These are phyloP conservation scores for Ceratocystis albifundus DNA, from an alignment of 2,329 filamentous ascomycete genomes.

Conservation along the genomic window DNA sequence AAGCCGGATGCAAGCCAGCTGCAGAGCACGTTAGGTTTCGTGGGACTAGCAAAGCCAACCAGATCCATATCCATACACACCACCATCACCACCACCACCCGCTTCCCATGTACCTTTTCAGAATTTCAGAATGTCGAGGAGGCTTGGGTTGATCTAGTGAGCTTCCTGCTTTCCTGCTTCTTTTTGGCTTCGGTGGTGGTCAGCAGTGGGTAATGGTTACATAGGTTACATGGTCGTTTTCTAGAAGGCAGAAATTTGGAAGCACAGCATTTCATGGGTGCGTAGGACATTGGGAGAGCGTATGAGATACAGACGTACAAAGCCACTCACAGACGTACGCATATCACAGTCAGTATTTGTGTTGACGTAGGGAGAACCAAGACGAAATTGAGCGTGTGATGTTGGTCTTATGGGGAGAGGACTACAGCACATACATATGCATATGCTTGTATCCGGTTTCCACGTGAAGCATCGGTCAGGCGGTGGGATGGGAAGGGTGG, in stretches of 20 bases:
- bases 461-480: not conserved
- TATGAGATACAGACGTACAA: not conserved
- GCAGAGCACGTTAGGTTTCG: too few relatives aligned
- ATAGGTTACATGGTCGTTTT: not conserved
- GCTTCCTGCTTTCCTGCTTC: not conserved
- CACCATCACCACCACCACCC: too few relatives aligned
- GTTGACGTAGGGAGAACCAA: not conserved
- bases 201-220: not conserved
- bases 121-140: too few relatives aligned
- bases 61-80: not conserved
- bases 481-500: not conserved
- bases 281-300: not conserved
- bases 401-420: constrained; percentile 16
- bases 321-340: not conserved
- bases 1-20: too few relatives aligned
- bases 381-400: not conserved
- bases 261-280: not conserved
- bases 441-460: constrained; percentile 18
- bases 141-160: not conserved
- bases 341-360: not conserved
- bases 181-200: not conserved
- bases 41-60: not conserved
- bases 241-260: not conserved
- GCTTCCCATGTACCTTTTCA: too few relatives aligned
- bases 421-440: constrained; percentile 39